Conservation (phyloP, 495 filamentous ascomycete genomes). For the Opeltia flavorubescens region DNA sequence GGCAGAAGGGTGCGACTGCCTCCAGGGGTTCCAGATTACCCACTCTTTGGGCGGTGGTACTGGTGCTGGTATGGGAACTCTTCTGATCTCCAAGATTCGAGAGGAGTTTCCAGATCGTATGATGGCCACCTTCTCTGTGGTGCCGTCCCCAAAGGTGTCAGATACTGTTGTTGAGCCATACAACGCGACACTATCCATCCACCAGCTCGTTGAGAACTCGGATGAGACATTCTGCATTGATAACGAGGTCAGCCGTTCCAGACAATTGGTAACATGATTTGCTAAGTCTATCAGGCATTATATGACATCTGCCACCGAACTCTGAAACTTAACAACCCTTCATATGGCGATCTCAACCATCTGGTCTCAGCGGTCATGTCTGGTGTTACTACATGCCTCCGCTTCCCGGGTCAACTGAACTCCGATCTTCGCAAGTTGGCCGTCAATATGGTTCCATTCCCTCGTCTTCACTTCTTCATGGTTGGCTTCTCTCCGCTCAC, state of each 20-base stretch:
- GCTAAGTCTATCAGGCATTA: constrained; percentile 50
- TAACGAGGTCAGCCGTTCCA: constrained; percentile 58
- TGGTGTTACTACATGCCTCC: constrained; percentile 93
- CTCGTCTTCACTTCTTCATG: constrained; percentile 99
- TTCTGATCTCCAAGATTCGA: constrained; percentile 99
- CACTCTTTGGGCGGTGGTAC: constrained; percentile 99
- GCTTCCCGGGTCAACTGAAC: constrained; percentile 99
- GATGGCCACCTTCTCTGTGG: constrained; percentile 99
- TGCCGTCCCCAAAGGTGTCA: constrained; percentile 99
- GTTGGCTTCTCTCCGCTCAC: constrained; percentile 98
- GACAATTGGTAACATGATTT: not conserved
- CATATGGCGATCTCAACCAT: constrained; percentile 98
- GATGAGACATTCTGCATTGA: constrained; percentile 99
- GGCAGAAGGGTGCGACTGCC: constrained; percentile 97
- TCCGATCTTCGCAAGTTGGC: constrained; percentile 98
- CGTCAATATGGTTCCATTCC: constrained; percentile 99
- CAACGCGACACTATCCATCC: constrained; percentile 97
- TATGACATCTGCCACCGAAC: constrained; percentile 99
- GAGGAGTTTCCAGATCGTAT: constrained; percentile 99
- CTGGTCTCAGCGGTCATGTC: constrained; percentile 99
- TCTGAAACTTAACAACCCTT: constrained; percentile 94
- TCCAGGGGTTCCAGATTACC: constrained; percentile 99
- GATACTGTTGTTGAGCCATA: constrained; percentile 99
- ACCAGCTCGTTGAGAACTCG: constrained; percentile 99
- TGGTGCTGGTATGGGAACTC: constrained; percentile 99